Percentiles rank a stretch among this genome's conserved stretches.
Evolutionary conservation across 1,284 basidiomycete genomes (phyloP).

Genomic region (Puccinia coronata): DNA sequence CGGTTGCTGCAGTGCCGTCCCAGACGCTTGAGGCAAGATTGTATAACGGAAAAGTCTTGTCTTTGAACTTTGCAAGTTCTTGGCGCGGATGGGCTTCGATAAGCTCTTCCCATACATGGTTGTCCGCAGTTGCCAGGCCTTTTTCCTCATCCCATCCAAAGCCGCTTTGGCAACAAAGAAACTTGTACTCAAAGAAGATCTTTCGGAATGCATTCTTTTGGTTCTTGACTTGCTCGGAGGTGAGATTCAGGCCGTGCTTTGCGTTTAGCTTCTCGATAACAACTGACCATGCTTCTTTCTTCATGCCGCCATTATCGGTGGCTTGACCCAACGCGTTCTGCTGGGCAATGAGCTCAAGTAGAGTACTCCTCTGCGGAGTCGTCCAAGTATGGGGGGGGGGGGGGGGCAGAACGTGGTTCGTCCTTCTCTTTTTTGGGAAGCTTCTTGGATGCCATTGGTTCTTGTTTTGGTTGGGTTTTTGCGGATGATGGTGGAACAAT

Average conservation of each 20-base stretch:
- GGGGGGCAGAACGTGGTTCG: neutral
- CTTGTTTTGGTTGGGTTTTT: neutral
- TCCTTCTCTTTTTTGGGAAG: neutral
- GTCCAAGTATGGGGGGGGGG: neutral
- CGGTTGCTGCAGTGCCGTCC: neutral
- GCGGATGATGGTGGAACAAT: too few species aligned
- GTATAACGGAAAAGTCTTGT: neutral
- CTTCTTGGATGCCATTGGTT: neutral
- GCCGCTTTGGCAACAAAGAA: neutral
- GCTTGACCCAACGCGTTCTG: neutral
- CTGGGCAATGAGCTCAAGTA: neutral
- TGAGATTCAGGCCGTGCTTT: neutral
- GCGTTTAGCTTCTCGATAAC: neutral
- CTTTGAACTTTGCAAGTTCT: neutral
- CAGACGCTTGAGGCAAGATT: neutral
- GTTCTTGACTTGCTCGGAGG: neutral
- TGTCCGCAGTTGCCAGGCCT: neutral
- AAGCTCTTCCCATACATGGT: neutral
- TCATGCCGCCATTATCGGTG: neutral
- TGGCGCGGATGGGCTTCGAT: neutral
- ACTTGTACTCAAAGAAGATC: neutral
- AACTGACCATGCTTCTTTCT: too few species aligned
- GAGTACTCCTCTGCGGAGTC: neutral
- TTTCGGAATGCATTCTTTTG: neutral
- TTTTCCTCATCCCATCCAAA: neutral